Base-by-base conservation (phyloP, 2,329 filamentous ascomycete genomes). In the Aureobasidium sp. region DNA sequence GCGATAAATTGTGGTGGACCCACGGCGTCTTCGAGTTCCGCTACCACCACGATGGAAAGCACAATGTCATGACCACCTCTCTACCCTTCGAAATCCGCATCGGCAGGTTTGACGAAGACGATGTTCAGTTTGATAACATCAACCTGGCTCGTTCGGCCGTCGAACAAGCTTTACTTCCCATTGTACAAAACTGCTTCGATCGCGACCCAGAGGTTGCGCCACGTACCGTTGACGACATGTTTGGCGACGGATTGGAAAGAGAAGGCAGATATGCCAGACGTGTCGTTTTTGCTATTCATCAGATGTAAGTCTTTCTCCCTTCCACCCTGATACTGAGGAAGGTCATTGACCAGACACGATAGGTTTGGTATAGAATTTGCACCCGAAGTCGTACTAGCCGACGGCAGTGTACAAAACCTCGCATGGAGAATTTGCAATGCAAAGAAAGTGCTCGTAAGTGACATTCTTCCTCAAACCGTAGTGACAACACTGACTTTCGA, bases 1-100 rank as follows among this genome's bases (percentile, higher is more conserved):
- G 94, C 52, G 92, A 97, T 77, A 96, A 96, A 76, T 82, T 97
- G 2, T 99, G 91, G 87, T 99, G 94, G 94, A 96, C 89, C 0
- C 89, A 93, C 64, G 94, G 94, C 60, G 89, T 95, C 3, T 99
- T 96, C 70, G 94, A 99, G 71, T 95, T 99, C 78, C 86, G 94
- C 44, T 97, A 97, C 76, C 94, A 99, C 75, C 94, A 99, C 75
- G 87, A 90, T 67, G 91, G 91, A 61, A 89, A 88, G 69, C 91
- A 99, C 76, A 90, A 89, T 67, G 92, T 96, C 70, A 94, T 99
- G 89, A 85, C 91, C 19, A 89, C 97, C 64, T 97, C 92, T 5
- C 84, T 91, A 67, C 92, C 94, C 0, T 99, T 99, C 69, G 93
- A 97, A 74, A 88, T 97, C 62, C 85, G 86, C 49, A 91, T 97